Conservation (phyloP, 2,329 filamentous ascomycete genomes). For the Endocalyx cinctus region DNA sequence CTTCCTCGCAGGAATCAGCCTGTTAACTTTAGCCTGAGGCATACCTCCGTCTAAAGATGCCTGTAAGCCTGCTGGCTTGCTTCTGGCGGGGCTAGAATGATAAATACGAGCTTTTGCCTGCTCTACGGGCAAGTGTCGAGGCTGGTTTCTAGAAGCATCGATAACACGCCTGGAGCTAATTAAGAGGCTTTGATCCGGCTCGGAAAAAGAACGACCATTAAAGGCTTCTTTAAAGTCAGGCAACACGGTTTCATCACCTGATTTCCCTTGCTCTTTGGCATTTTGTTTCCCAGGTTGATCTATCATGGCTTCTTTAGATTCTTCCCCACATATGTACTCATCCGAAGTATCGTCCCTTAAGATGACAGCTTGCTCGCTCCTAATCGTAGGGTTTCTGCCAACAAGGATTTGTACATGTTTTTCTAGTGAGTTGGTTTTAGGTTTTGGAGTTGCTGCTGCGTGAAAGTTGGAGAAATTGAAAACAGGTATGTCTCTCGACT, state of each 20-base stretch:
- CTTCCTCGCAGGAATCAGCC: too few relatives aligned
- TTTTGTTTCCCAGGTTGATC: too few relatives aligned
- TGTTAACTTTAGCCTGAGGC: too few relatives aligned
- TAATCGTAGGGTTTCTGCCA: slow-evolving; percentile 22
- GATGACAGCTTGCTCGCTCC: slow-evolving; percentile 28
- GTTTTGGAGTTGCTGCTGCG: slow-evolving; percentile 16
- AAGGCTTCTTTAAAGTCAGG: not conserved
- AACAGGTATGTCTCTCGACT: slow-evolving; percentile 16
- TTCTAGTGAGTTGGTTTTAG: slow-evolving; percentile 20
- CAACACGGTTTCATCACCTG: slow-evolving; percentile 1
- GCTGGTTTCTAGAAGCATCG: too few relatives aligned
- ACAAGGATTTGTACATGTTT: slow-evolving; percentile 22
- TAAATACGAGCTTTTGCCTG: too few relatives aligned
- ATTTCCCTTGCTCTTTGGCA: too few relatives aligned
- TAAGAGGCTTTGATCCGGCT: slow-evolving; percentile 5
- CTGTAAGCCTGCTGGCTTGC: too few relatives aligned
- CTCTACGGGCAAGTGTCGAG: too few relatives aligned
- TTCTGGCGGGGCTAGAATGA: too few relatives aligned
- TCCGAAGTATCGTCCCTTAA: slow-evolving; percentile 21
- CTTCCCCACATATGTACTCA: slow-evolving; percentile 9
- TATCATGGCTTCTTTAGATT: slow-evolving; percentile 6
- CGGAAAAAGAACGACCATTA: slow-evolving; percentile 12
- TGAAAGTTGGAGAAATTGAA: slow-evolving; percentile 21
- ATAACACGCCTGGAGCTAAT: slow-evolving; percentile 3
- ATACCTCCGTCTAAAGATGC: too few relatives aligned